These are phyloP conservation scores for Cyclotella choctawhatcheeana DNA, from an alignment of 108 stramenopile species.

Conservation along the genomic window DNA sequence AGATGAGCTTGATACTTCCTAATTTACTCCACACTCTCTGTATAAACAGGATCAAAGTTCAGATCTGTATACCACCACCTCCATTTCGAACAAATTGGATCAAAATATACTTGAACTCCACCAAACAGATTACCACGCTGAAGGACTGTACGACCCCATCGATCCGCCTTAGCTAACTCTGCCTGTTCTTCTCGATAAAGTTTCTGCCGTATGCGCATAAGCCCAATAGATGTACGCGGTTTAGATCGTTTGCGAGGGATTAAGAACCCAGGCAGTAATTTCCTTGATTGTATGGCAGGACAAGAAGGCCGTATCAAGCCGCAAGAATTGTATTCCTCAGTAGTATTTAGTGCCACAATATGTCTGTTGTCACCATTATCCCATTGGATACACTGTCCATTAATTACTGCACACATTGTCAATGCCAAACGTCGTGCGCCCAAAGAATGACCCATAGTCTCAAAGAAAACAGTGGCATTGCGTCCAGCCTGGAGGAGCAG, in stretches of 20 bases:
- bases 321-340: too few species aligned
- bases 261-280: slow-evolving; percentile 35
- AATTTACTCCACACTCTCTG: slow-evolving; percentile 15
- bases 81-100: slow-evolving; percentile 76
- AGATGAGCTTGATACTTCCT: too few species aligned
- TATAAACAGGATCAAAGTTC: slow-evolving; percentile 62
- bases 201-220: slow-evolving; percentile 29
- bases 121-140: slow-evolving; percentile 44
- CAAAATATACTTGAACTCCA: slow-evolving; percentile 77
- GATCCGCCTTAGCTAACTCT: slow-evolving; percentile 27
- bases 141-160: slow-evolving; percentile 31
- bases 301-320: slow-evolving; percentile 31
- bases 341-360: too few species aligned
- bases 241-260: slow-evolving; percentile 42
- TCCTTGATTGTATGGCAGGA: slow-evolving; percentile 14
- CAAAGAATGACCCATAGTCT: slow-evolving; percentile 85
- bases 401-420: slow-evolving; percentile 66
- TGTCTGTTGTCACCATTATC: not conserved
- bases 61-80: slow-evolving; percentile 76
- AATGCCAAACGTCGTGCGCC: slow-evolving; percentile 67
- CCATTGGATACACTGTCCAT: slow-evolving; percentile 47
- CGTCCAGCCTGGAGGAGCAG: slow-evolving; percentile 88
- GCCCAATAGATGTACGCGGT: slow-evolving; percentile 25
- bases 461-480: slow-evolving; percentile 91
- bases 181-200: slow-evolving; percentile 22